Percentiles rank a stretch among this genome's conserved stretches.
phyloP scores from a whole-genome alignment of 1,284 basidiomycete species.

The Coniferiporia sulphurascens region DNA sequence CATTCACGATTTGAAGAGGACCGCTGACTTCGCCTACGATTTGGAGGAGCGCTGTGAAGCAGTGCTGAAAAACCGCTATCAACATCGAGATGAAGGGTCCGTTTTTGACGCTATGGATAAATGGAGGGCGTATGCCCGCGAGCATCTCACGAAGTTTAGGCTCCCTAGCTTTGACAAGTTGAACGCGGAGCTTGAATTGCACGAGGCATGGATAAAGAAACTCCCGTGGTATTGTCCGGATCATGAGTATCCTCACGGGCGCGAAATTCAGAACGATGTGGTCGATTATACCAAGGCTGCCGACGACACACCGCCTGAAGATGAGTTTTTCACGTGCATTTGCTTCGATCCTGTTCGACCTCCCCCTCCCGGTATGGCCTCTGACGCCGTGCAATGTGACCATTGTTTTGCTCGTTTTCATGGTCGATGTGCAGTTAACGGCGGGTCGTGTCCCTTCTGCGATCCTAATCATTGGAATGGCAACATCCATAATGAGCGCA shows the following conservation, averaged over 20 bases:
- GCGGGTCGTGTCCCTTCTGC: constrained; percentile 84
- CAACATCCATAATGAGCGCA: constrained; percentile 70
- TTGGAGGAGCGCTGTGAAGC: constrained; percentile 69
- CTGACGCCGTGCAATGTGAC: constrained; percentile 82
- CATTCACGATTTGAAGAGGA: constrained; percentile 59
- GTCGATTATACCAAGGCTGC: constrained; percentile 64
- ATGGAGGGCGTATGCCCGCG: constrained; percentile 66
- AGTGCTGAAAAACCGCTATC: constrained; percentile 61
- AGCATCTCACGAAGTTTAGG: constrained; percentile 66
- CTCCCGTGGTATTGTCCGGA: constrained; percentile 73
- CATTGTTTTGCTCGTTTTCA: constrained; percentile 82
- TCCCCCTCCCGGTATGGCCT: constrained; percentile 62
- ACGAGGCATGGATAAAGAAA: constrained; percentile 64
- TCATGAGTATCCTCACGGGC: constrained; percentile 55
- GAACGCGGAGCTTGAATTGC: constrained; percentile 56
- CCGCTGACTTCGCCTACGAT: constrained; percentile 65
- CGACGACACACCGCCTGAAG: constrained; percentile 68
- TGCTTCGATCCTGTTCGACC: constrained; percentile 69
- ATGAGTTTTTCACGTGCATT: constrained; percentile 80
- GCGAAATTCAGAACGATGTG: constrained; percentile 64
- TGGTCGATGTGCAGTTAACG: constrained; percentile 73
- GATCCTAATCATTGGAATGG: constrained; percentile 87
- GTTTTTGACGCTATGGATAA: constrained; percentile 63
- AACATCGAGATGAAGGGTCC: constrained; percentile 49
- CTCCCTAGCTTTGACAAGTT: constrained; percentile 69